phyloP scores from a whole-genome alignment of 768 basidiomycete species.

The Russula ochroleuca region DNA sequence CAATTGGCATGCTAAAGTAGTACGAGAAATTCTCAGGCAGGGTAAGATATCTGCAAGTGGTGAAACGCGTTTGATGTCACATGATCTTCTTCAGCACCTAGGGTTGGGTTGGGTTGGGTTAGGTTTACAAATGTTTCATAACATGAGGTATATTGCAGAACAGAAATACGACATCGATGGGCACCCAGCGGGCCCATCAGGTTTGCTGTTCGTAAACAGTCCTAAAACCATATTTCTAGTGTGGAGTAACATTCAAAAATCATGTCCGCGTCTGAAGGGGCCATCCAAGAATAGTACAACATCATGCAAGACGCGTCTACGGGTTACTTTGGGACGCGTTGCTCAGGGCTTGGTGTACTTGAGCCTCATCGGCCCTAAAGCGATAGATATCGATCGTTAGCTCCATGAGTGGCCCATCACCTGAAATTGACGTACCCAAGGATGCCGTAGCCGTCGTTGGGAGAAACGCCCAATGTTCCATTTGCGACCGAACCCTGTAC shows the following conservation, averaged over 20 bases:
- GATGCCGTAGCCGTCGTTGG: conserved; percentile 27
- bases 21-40: too few relatives aligned
- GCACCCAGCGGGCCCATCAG: too few relatives aligned
- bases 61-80: too few relatives aligned
- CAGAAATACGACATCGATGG: too few relatives aligned
- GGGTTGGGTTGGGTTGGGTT: too few relatives aligned
- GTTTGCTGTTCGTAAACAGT: neutral
- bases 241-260: too few relatives aligned
- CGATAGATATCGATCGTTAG: neutral
- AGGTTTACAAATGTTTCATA: too few relatives aligned
- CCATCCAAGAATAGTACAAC: neutral
- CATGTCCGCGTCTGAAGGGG: conserved; percentile 1
- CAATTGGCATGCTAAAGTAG: too few relatives aligned
- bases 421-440: conserved; percentile 16
- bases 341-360: conserved; percentile 9
- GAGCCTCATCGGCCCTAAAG: neutral
- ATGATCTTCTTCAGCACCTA: too few relatives aligned
- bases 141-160: too few relatives aligned
- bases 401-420: neutral
- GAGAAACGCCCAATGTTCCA: conserved; percentile 17
- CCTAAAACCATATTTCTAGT: neutral
- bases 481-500: conserved; percentile 3
- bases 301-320: neutral
- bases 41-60: too few relatives aligned
- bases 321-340: conserved; percentile 1